Percentiles rank a stretch among this genome's conserved stretches.
These are phyloP conservation scores for Dorcoceras hygrometricum DNA, from an alignment of 257 asterid genomes.

Conservation along the genomic window DNA sequence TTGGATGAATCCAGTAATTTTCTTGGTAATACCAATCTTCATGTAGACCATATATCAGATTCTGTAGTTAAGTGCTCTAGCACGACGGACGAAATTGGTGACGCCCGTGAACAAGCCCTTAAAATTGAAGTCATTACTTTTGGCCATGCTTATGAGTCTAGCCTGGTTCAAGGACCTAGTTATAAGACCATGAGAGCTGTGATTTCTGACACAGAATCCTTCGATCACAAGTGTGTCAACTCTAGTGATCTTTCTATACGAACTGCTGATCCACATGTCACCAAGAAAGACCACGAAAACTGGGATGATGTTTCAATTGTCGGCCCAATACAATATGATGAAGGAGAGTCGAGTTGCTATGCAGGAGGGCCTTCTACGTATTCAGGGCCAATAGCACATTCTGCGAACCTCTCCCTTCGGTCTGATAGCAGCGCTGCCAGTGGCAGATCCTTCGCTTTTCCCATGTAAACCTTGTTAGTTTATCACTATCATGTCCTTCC, in stretches of 20 bases:
- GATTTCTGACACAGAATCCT: conserved; percentile 4
- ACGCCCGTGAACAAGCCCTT: conserved; percentile 21
- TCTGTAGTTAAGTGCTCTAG: conserved; percentile 26
- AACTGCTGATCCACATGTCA: conserved; percentile 21
- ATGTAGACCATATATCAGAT: conserved; percentile 17
- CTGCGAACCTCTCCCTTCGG: conserved; percentile 78
- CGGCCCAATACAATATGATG: conserved; percentile 36
- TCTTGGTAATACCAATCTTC: conserved; percentile 1
- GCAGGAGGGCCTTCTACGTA: conserved; percentile 44
- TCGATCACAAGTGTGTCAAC: conserved; percentile 8
- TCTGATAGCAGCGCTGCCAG: conserved; percentile 92
- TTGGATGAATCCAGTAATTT: conserved; percentile 15
- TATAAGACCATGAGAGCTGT: conserved; percentile 10
- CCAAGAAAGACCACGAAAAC: conserved; percentile 19
- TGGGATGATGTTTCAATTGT: conserved; percentile 22
- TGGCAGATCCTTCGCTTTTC: conserved; percentile 83
- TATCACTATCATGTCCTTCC: not conserved
- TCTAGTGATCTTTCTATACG: conserved; percentile 18
- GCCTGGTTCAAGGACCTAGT: conserved; percentile 13
- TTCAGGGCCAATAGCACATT: conserved; percentile 66
- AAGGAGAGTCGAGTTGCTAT: conserved; percentile 79
- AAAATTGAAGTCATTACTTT: conserved; percentile 15
- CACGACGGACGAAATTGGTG: conserved; percentile 21
- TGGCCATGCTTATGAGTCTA: conserved; percentile 14
- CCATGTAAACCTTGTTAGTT: conserved; percentile 47